Base-by-base conservation (phyloP, 2,329 filamentous ascomycete genomes). In the Drechslerella dactyloides region DNA sequence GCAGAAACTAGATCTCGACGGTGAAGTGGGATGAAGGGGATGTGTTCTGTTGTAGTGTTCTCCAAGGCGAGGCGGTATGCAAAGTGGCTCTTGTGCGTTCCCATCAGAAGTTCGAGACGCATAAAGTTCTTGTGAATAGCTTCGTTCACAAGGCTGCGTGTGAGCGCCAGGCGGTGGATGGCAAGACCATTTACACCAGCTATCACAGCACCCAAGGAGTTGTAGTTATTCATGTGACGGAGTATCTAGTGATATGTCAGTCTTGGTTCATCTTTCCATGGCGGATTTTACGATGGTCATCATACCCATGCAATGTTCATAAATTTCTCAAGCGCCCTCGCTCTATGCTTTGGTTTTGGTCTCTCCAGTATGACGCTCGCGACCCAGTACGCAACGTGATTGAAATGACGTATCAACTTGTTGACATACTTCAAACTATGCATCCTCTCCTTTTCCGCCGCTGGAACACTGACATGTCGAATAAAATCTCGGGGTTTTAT, bases 11-110 rank as follows among this genome's bases (percentile, higher is more conserved):
- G 84, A 80, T 99, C 94, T 74, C 93, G 86, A 48, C 91, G 86
- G 78, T 96, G 91, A 27, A 97, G 84, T 1, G 94, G 93, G 56
- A 97, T 88, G 79, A 96, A 97, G 0, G 94, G 94, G 51, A 99
- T 97, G 30, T 93, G 86, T 75, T 96, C 91, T 10, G 90, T 83
- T 1, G 91, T 89, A 17, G 91, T 96, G 78, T 97, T 99, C 76
- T 97, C 93, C 93, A 94, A 97, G 0, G 94, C 94, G 30, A 97
- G 82, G n/a, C 94, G 90, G 80, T 99, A 99, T 7, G 93, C 91
- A 75, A 93, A 96, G 79, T 97, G 90, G 74, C 90, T 93, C 81
- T 94, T 94, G 76, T 93, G 89, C 2, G 91, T 91, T 35, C 91
- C 87, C 94, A 99, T 97, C 68, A 99, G 84, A 73, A 97, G 89